Evolutionary conservation across 495 filamentous ascomycete genomes (phyloP), one percentile per base, ranked within the genome.

Genomic region (Aspergillus leporis): DNA sequence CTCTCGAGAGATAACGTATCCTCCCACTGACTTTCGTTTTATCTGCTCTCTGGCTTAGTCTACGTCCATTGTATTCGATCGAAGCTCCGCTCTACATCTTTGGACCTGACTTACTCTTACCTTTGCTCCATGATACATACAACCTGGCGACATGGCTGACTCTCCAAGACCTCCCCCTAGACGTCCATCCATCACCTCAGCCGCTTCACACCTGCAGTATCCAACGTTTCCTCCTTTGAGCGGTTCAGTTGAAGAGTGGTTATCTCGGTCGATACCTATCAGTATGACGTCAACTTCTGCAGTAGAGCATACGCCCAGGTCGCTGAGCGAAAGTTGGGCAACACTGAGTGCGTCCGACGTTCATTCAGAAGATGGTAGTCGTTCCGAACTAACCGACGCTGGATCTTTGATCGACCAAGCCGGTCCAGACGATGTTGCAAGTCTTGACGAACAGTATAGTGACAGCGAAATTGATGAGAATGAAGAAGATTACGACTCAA

Each of bases 251-350:
- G 71, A 80, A 60, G 74, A 80, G 75, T 78, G 76, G 75, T 54
- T 81, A 50, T 79, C 76, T 51, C 76, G 66, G 51, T 81, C 78
- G 48, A 70, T 74, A 52, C 75, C 73, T 7, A 70, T 73, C 64
- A 73, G 61, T 56, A 78, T 79, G 72, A 71, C 72, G 66, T 74
- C 72, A 69, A 70, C 68, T 45, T 57, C 50, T 19, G 47, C 52
- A 22, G 23, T 55, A 4, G 70, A 73, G 4, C 62, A 66, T 34
- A 49, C 62, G 6, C 32, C 64, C 30, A 76, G 66, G 28, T 65
- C 74, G 19, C 59, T 81, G 53, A 75, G 76, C 57, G 78, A 79
- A 36, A 81, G 78, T 64, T 81, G 78, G 78, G 75, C 78, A 5
- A 77, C 72, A 3, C 62, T 81, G 50, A 81, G 78, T 55, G 70